Percentiles rank a stretch among this genome's conserved stretches.
These are phyloP conservation scores for Fusarium sacchari DNA, from an alignment of 2,329 filamentous ascomycete genomes.

Conservation along the genomic window DNA sequence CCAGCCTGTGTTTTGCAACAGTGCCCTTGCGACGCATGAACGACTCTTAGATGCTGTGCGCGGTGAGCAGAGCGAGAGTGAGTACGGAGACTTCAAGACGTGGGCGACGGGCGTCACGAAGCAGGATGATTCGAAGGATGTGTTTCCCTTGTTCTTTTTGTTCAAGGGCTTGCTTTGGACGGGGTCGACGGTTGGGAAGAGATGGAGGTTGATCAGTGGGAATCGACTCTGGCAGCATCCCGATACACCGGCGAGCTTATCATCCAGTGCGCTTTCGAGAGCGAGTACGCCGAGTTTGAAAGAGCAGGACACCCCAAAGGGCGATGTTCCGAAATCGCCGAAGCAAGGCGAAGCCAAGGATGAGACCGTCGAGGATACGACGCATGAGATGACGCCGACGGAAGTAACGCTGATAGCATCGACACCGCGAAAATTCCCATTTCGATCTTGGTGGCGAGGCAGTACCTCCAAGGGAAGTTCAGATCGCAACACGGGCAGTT, in stretches of 20 bases:
- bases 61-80: conserved; percentile 2
- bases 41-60: conserved; percentile 46
- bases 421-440: background rate
- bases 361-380: accelerated
- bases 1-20: conserved; percentile 50
- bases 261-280: background rate
- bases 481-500: conserved; percentile 41
- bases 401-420: conserved; percentile 7
- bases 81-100: conserved; percentile 50
- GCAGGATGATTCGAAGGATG: conserved; percentile 56
- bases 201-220: conserved; percentile 55
- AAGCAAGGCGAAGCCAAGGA: background rate
- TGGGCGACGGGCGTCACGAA: conserved; percentile 56
- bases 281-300: background rate
- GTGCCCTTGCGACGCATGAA: conserved; percentile 48
- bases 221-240: conserved; percentile 48
- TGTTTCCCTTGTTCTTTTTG: conserved; percentile 55
- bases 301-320: background rate
- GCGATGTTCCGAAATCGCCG: background rate
- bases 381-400: background rate
- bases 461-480: conserved; percentile 39
- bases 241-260: background rate
- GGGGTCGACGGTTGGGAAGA: conserved; percentile 50
- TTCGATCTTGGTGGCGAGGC: background rate
- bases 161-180: conserved; percentile 51